Evolutionary conservation across 148 eudicot genomes (phyloP).

Genomic region (Chenopodium quinoa): DNA sequence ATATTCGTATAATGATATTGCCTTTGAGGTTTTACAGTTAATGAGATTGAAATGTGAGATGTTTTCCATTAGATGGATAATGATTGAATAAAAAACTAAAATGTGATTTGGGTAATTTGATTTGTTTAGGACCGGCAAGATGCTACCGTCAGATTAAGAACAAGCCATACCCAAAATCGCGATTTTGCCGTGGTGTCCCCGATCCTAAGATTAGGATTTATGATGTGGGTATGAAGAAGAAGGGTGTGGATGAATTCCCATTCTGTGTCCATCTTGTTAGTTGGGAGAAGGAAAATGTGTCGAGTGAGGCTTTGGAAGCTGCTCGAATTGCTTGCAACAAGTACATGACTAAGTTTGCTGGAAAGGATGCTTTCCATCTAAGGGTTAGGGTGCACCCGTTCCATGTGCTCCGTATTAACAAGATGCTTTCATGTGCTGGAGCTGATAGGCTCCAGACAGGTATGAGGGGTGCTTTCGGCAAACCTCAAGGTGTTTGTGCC

Average conservation of each 20-base stretch:
- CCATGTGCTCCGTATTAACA: slow-evolving; percentile 45
- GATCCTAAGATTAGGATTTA: slow-evolving; percentile 47
- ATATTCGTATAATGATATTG: no score
- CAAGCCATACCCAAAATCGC: slow-evolving; percentile 50
- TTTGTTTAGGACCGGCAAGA: slow-evolving; percentile 38
- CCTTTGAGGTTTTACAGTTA: not conserved
- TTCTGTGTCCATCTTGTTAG: slow-evolving; percentile 46
- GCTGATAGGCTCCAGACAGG: slow-evolving; percentile 50
- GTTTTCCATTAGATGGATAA: not conserved
- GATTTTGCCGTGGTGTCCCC: slow-evolving; percentile 48
- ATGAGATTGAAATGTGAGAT: not conserved
- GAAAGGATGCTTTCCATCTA: slow-evolving; percentile 43
- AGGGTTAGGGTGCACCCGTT: slow-evolving; percentile 44
- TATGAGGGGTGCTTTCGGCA: slow-evolving; percentile 46
- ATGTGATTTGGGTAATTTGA: not conserved
- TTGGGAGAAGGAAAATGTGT: slow-evolving; percentile 53
- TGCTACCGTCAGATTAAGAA: slow-evolving; percentile 49
- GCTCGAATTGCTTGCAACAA: slow-evolving; percentile 47
- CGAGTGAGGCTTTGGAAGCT: slow-evolving; percentile 47
- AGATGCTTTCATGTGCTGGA: slow-evolving; percentile 49
- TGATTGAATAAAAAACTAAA: not conserved
- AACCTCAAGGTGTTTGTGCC: slow-evolving; percentile 39
- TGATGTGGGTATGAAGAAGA: slow-evolving; percentile 44
- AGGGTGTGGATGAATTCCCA: slow-evolving; percentile 38
- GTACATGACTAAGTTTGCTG: slow-evolving; percentile 41